phyloP scores from a whole-genome alignment of 129 eudicot genomes.

The Oenanthe sinensis region DNA sequence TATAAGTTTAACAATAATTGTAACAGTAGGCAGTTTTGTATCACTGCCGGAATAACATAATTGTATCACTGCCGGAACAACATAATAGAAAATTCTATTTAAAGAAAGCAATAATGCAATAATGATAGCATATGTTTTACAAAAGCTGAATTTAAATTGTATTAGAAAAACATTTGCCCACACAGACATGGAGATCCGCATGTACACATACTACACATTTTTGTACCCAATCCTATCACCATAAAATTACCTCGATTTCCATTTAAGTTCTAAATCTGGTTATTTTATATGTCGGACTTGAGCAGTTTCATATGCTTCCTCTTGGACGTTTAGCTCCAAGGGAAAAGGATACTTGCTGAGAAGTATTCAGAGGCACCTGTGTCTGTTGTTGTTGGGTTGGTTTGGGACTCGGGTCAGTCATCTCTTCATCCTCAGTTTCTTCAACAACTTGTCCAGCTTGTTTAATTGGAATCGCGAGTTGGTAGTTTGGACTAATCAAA shows the following conservation, averaged over 20 bases:
- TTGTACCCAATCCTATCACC: neutral
- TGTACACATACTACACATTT: neutral
- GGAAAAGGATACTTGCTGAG: slow-evolving; percentile 72
- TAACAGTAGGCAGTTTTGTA: no score
- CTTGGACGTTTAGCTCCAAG: slow-evolving; percentile 69
- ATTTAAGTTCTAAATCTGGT: neutral
- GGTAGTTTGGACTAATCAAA: slow-evolving; percentile 73
- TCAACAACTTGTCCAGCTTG: slow-evolving; percentile 44
- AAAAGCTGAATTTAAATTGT: neutral
- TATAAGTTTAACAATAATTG: no score
- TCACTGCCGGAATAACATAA: no score
- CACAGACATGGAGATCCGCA: neutral
- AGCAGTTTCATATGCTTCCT: neutral
- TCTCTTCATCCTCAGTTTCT: slow-evolving; percentile 75
- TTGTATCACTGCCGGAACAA: neutral
- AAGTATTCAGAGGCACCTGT: slow-evolving; percentile 44
- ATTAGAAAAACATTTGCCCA: no score
- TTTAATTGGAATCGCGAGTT: slow-evolving; percentile 53
- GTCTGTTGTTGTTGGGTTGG: slow-evolving; percentile 43
- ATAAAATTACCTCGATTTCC: neutral
- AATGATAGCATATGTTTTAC: neutral
- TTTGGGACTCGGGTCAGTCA: slow-evolving; percentile 41
- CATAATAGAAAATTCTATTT: neutral
- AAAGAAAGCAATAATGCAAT: no score
- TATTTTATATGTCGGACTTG: neutral